A percentile compares a stretch with the other conserved stretches of the same genome.
Evolutionary conservation across 352 stramenopile species (phyloP).

Genomic region (Blastocystis sp.): DNA sequence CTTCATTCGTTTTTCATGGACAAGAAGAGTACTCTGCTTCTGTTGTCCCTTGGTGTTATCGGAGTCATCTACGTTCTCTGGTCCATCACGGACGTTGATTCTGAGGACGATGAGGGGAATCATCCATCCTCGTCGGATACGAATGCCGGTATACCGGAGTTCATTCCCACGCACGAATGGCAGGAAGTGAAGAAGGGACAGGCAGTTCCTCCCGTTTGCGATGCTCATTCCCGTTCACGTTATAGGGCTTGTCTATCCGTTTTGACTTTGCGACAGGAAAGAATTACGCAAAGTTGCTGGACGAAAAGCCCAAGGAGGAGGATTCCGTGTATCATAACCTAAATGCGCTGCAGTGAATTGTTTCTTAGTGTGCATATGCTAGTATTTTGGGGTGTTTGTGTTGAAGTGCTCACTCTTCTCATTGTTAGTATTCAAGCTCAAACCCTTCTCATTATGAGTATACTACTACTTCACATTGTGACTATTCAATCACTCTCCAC

Average conservation of each 20-base stretch:
- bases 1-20: slow-evolving; percentile 1
- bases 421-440: too few relatives aligned
- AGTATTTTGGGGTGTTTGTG: too few relatives aligned
- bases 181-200: slow-evolving; percentile 41
- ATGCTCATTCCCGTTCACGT: background rate
- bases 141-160: background rate
- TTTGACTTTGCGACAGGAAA: slow-evolving; percentile 70
- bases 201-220: slow-evolving; percentile 32
- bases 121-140: background rate
- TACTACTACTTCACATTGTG: too few relatives aligned
- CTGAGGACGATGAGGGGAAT: background rate
- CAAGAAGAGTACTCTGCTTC: background rate
- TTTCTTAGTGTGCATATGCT: background rate
- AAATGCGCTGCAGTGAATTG: background rate
- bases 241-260: slow-evolving; percentile 49
- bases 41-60: background rate
- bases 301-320: background rate
- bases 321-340: background rate
- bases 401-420: background rate
- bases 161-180: slow-evolving; percentile 62
- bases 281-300: slow-evolving; percentile 45
- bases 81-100: background rate
- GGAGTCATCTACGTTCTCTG: slow-evolving; percentile 26
- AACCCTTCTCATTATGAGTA: too few relatives aligned
- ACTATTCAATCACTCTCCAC: too few relatives aligned